Evolutionary conservation across 305 asterid genomes (phyloP).

Genomic region (Solanum hybrid): DNA sequence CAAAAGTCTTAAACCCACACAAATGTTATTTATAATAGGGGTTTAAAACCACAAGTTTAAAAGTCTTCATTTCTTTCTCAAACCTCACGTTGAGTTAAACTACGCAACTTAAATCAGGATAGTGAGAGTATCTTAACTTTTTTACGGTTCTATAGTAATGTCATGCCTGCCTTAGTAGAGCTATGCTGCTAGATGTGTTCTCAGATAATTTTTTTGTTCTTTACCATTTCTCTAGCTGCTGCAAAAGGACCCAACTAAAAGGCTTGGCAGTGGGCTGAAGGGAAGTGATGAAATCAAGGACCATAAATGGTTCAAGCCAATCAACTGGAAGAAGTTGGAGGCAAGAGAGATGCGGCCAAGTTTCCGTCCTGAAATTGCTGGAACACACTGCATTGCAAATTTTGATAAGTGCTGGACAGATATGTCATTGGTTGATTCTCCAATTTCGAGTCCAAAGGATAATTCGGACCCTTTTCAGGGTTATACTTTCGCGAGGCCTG

Average conservation of each 20-base stretch:
- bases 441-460: conserved; percentile 49
- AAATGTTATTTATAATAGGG: background rate
- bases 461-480: conserved; percentile 35
- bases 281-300: conserved; percentile 57
- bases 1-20: background rate
- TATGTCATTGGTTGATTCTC: conserved; percentile 59
- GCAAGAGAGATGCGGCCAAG: conserved; percentile 42
- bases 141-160: background rate
- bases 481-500: conserved; percentile 48
- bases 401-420: conserved; percentile 53
- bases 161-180: background rate
- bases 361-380: conserved; percentile 52
- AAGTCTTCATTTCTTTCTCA: background rate
- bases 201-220: background rate
- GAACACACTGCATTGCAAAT: conserved; percentile 59
- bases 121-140: background rate
- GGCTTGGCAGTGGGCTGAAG: conserved; percentile 45
- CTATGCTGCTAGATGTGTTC: background rate
- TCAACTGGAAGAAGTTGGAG: conserved; percentile 64
- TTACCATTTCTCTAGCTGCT: conserved; percentile 18
- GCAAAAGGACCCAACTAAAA: conserved; percentile 52
- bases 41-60: background rate
- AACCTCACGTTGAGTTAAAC: background rate
- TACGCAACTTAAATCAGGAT: background rate
- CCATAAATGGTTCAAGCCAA: conserved; percentile 58